A percentile compares a stretch with the other conserved stretches of the same genome.
These are phyloP conservation scores for Bullera alba DNA, from an alignment of 768 basidiomycete genomes.

Conservation along the genomic window DNA sequence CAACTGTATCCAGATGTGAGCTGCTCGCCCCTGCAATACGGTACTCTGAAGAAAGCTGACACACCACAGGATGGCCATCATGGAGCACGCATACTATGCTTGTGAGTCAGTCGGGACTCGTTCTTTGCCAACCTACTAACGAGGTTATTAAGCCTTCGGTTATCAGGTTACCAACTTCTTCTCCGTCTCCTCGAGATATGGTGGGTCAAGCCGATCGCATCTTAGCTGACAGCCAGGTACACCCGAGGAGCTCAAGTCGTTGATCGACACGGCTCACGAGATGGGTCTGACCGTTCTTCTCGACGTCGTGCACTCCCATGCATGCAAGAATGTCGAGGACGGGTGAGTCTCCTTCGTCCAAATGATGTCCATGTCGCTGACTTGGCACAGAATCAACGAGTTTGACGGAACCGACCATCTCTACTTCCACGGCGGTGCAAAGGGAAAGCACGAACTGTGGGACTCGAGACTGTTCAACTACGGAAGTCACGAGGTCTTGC, in stretches of 20 bases:
- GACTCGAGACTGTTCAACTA: constrained; percentile 97
- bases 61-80: constrained; percentile 68
- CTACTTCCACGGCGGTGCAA: constrained; percentile 91
- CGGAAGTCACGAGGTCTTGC: constrained; percentile 81
- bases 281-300: constrained; percentile 88
- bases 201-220: constrained; percentile 24
- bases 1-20: constrained; percentile 79
- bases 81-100: constrained; percentile 97
- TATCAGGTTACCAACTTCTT: constrained; percentile 98
- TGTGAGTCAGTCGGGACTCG: constrained; percentile 54
- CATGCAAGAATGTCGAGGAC: constrained; percentile 93
- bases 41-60: not conserved
- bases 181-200: constrained; percentile 91
- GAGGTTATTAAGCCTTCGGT: constrained; percentile 81
- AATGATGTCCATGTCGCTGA: not conserved
- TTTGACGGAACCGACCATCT: constrained; percentile 97
- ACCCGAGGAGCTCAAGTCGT: constrained; percentile 90
- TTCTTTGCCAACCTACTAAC: too few relatives aligned
- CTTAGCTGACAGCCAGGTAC: constrained; percentile 49
- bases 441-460: constrained; percentile 92
- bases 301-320: constrained; percentile 96
- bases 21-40: not conserved
- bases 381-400: constrained; percentile 57
- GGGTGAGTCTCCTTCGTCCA: constrained; percentile 54
- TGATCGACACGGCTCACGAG: constrained; percentile 89